Base-by-base conservation (phyloP, 2,329 filamentous ascomycete genomes). In the Neonectria faginata region DNA sequence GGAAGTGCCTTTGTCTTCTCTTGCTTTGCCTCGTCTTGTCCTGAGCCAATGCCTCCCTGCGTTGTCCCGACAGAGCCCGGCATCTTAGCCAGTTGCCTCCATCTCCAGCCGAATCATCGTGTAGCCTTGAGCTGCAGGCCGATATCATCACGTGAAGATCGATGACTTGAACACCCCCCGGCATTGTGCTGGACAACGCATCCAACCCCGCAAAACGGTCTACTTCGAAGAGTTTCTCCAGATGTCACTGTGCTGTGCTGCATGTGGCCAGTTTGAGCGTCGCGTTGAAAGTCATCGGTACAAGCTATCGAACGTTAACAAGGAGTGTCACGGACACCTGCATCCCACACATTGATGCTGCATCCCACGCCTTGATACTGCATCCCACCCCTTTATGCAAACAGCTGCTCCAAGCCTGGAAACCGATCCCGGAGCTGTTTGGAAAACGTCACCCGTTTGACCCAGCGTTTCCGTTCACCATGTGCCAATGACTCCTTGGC, bases 71-170 rank as follows among this genome's bases (percentile, higher is more conserved):
- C 3, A 33, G 31, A 11, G 31, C 10, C 11, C 31, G 31, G 48
- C 25, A 25, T 25, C 4, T 25, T 25, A 12, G 25, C 39, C 48
- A 45, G 47, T 53, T 45, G 27, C 51, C 53, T 47, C 25, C 33
- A 45, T 33, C 36, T 50, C 39, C 25, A 29, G 31, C 55, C 50
- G 48, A 59, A 48, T 51, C 36, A 50, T 14, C 20, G 51, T 51
- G 48, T 60, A 31, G 48, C 39, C 36, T 42, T 50, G 55, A 58
- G 56, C 42, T 63, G 56, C 61, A 63, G 61, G 42, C 29, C 33
- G 54, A 20, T 31, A 7, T n/a, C 45, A 45, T 63, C 61, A 63
- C 61, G 61, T 63, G 61, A 56, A 33, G 18, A 16, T 16, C 20
- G 31, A 47, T 39, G 47, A 20, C 50, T 29, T 42, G 39, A 50